Evolutionary conservation across 108 stramenopile genomes (phyloP).

Genomic region (Bacterosira constricta): DNA sequence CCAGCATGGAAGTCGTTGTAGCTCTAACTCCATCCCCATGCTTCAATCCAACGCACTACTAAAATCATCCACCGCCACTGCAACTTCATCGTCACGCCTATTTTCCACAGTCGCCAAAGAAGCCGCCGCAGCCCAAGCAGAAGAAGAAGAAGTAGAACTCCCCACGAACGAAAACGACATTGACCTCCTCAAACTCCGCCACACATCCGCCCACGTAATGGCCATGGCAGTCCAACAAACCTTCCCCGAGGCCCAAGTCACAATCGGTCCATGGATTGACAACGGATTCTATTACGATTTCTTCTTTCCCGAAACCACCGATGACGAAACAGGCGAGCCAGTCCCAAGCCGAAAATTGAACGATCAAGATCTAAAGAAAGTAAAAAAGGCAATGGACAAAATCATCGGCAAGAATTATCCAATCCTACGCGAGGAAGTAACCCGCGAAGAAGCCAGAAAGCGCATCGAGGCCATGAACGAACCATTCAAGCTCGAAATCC

Average conservation of each 20-base stretch:
- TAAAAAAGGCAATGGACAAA: conserved; percentile 97
- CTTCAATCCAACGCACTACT: background rate
- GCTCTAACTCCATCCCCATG: no score
- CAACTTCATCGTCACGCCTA: conserved; percentile 1
- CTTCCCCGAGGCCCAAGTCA: conserved; percentile 93
- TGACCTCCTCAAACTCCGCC: conserved; percentile 88
- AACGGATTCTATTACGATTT: conserved; percentile 99
- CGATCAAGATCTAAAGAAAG: conserved; percentile 82
- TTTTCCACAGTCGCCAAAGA: background rate
- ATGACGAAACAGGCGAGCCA: conserved; percentile 71
- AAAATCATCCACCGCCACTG: background rate
- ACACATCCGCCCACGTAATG: conserved; percentile 98
- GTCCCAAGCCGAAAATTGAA: conserved; percentile 71
- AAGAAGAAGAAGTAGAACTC: conserved; percentile 57
- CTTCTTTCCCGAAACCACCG: conserved; percentile 80
- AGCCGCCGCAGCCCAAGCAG: background rate
- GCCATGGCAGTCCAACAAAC: conserved; percentile 97
- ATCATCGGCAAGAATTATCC: conserved; percentile 91
- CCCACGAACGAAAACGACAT: conserved; percentile 95
- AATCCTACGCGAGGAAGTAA: conserved; percentile 88
- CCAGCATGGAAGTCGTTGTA: no score
- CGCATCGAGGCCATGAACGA: conserved; percentile 86
- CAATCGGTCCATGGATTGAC: conserved; percentile 98
- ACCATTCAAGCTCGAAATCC: conserved; percentile 95
- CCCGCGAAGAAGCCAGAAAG: conserved; percentile 85